Percentiles rank a stretch among this genome's conserved stretches.
phyloP scores from a whole-genome alignment of 2,329 filamentous ascomycete species.

The Pseudocercospora pini-densiflorae region DNA sequence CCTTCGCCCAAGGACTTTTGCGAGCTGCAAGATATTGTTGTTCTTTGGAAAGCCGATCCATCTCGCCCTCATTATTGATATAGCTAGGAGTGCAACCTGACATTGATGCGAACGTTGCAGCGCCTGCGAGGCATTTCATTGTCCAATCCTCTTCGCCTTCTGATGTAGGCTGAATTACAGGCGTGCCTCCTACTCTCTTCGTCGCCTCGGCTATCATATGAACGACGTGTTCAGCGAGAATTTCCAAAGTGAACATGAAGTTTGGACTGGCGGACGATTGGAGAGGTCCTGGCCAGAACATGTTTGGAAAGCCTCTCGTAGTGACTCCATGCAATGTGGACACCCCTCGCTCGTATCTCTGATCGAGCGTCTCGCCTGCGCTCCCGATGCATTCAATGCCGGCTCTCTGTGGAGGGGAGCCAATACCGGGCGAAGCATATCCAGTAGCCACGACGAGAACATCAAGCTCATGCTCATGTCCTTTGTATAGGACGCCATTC shows the following conservation, averaged over 20 bases:
- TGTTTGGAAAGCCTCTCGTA: constrained; percentile 58
- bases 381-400: constrained; percentile 45
- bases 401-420: constrained; percentile 37
- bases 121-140: constrained; percentile 45
- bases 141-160: constrained; percentile 57
- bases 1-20: constrained; percentile 36
- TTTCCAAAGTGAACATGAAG: constrained; percentile 44
- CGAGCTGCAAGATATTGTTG: constrained; percentile 34
- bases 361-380: constrained; percentile 49
- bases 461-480: constrained; percentile 55
- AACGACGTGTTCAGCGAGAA: constrained; percentile 48
- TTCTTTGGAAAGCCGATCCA: constrained; percentile 32
- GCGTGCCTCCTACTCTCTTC: constrained; percentile 30
- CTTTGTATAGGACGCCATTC: constrained; percentile 54
- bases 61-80: constrained; percentile 53
- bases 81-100: constrained; percentile 61
- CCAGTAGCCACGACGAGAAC: constrained; percentile 55
- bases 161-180: constrained; percentile 50
- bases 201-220: constrained; percentile 49
- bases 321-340: constrained; percentile 59
- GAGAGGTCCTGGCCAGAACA: constrained; percentile 54
- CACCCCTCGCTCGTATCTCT: constrained; percentile 49
- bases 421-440: constrained; percentile 40
- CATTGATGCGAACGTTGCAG: constrained; percentile 45
- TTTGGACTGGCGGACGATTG: constrained; percentile 43